These are phyloP conservation scores for Oryza coarctata DNA, from an alignment of 176 grass and related monocot genomes.

Conservation along the genomic window DNA sequence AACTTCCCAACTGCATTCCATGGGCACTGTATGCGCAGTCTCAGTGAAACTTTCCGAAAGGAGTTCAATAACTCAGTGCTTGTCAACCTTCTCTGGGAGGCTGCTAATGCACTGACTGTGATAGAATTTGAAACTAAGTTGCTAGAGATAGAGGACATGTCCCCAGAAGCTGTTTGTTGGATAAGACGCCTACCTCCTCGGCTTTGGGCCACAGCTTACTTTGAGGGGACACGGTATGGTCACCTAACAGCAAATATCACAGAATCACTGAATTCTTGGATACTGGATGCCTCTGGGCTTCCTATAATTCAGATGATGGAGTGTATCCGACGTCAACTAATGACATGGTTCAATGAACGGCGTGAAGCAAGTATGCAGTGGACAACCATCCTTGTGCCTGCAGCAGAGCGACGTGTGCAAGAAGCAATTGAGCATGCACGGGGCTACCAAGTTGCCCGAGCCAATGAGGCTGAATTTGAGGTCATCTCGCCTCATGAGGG, in stretches of 20 bases:
- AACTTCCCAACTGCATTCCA: slow-evolving; percentile 98
- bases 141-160: slow-evolving; percentile 86
- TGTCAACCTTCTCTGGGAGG: slow-evolving; percentile 84
- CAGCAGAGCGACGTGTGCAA: slow-evolving; percentile 62
- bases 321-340: slow-evolving; percentile 75
- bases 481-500: slow-evolving; percentile 83
- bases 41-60: slow-evolving; percentile 87
- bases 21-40: slow-evolving; percentile 84
- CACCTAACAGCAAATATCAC: slow-evolving; percentile 83
- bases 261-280: slow-evolving; percentile 74
- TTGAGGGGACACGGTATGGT: slow-evolving; percentile 83
- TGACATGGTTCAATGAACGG: slow-evolving; percentile 96
- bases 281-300: slow-evolving; percentile 78
- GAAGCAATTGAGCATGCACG: slow-evolving; percentile 88
- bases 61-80: slow-evolving; percentile 84
- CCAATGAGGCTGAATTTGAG: slow-evolving; percentile 92
- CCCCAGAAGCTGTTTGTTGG: slow-evolving; percentile 88
- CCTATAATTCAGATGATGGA: slow-evolving; percentile 99
- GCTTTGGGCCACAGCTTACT: slow-evolving; percentile 93
- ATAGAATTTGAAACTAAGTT: slow-evolving; percentile 92
- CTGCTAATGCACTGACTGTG: slow-evolving; percentile 82
- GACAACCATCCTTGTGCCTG: slow-evolving; percentile 74
- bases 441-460: slow-evolving; percentile 81
- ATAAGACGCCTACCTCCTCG: slow-evolving; percentile 69
- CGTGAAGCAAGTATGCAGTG: slow-evolving; percentile 95